Conservation (phyloP, 306 rosid genomes). For the Prunus kanzakura region DNA sequence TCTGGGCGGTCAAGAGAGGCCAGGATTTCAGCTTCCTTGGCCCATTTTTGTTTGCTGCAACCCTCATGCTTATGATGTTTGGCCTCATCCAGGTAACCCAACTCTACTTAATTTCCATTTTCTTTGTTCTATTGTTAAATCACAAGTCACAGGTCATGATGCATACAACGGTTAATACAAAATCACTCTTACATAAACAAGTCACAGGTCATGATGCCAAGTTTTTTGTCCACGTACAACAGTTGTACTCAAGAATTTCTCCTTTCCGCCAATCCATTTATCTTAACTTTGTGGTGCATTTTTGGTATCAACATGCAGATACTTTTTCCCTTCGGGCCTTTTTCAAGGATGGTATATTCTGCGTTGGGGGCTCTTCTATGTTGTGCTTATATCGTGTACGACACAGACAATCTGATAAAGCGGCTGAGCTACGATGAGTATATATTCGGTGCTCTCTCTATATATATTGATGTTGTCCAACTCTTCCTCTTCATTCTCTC, state of each 20-base stretch:
- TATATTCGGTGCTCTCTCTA: slow-evolving; percentile 24
- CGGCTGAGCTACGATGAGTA: slow-evolving; percentile 30
- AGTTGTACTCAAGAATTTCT: not conserved
- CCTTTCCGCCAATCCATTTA: not conserved
- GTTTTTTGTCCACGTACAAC: not conserved
- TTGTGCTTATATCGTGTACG: slow-evolving; percentile 26
- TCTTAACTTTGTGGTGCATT: not conserved
- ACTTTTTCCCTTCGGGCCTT: slow-evolving; percentile 21
- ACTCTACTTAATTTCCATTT: not conserved
- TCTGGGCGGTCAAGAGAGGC: slow-evolving; percentile 39
- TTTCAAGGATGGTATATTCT: slow-evolving; percentile 17
- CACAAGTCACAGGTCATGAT: no score
- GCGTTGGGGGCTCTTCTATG: slow-evolving; percentile 15
- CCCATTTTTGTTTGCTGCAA: slow-evolving; percentile 37
- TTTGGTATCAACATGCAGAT: slow-evolving; percentile 13
- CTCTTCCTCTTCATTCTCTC: slow-evolving; percentile 22
- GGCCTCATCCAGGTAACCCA: slow-evolving; percentile 30
- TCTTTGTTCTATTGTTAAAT: not conserved
- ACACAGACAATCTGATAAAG: slow-evolving; percentile 34
- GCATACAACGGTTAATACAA: not conserved
- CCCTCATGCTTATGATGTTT: slow-evolving; percentile 20
- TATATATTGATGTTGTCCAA: slow-evolving; percentile 26
- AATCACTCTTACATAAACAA: not conserved
- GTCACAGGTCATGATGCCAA: not conserved
- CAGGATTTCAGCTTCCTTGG: slow-evolving; percentile 32